Percentiles rank a stretch among this genome's conserved stretches.
These are phyloP conservation scores for Sphaerulina populicola DNA, from an alignment of 2,329 filamentous ascomycete species.

Conservation along the genomic window DNA sequence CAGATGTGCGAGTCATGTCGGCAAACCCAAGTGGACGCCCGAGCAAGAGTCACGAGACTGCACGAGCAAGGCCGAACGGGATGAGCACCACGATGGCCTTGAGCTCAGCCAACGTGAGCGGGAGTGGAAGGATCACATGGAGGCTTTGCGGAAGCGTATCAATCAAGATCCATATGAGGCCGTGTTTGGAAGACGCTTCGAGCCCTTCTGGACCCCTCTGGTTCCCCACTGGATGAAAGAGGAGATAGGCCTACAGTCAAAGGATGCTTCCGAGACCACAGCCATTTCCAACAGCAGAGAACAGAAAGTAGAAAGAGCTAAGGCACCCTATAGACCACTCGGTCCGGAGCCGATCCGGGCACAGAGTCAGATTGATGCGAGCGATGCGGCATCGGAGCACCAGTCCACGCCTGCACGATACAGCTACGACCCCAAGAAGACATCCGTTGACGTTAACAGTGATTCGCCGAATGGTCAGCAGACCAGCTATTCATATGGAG, in stretches of 20 bases:
- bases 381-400: not conserved
- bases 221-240: slow-evolving; percentile 29
- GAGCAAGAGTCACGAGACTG: slow-evolving; percentile 14
- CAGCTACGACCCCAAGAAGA: slow-evolving; percentile 19
- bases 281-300: slow-evolving; percentile 1
- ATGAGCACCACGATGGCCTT: slow-evolving; percentile 16
- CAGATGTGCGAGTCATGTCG: slow-evolving; percentile 26
- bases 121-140: slow-evolving; percentile 31
- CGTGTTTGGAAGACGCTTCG: slow-evolving; percentile 37
- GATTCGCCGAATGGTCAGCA: slow-evolving; percentile 17
- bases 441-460: slow-evolving; percentile 8
- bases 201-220: slow-evolving; percentile 31
- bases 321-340: slow-evolving; percentile 8
- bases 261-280: slow-evolving; percentile 10
- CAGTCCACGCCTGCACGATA: slow-evolving; percentile 9
- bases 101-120: slow-evolving; percentile 28
- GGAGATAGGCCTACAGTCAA: slow-evolving; percentile 22
- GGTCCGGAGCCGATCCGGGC: slow-evolving; percentile 6
- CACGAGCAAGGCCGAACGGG: slow-evolving; percentile 14
- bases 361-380: slow-evolving; percentile 9
- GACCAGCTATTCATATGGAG: slow-evolving; percentile 23
- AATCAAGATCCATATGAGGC: slow-evolving; percentile 38
- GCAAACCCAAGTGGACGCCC: slow-evolving; percentile 17
- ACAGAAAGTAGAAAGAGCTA: not conserved
- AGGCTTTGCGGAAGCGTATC: slow-evolving; percentile 30